Evolutionary conservation across 192 early-diverging fungal genomes (phyloP).

Genomic region (Linnemannia schmuckeri): DNA sequence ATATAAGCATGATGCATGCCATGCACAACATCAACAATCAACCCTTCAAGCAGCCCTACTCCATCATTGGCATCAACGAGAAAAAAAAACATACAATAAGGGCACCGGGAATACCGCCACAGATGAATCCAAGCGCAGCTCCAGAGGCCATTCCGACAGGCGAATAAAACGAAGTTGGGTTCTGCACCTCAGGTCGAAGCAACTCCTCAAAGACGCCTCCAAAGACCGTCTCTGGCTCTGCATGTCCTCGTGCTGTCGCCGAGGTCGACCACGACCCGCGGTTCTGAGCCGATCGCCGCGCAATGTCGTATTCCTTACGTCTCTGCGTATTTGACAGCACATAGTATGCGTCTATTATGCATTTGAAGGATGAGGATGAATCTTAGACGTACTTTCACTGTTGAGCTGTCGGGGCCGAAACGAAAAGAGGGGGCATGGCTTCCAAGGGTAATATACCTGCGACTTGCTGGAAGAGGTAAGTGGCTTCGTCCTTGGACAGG

Average conservation of each 20-base stretch:
- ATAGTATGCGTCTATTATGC: slow-evolving; percentile 76
- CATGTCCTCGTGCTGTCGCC: slow-evolving; percentile 25
- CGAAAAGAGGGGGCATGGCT: not conserved
- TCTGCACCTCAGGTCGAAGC: slow-evolving; percentile 75
- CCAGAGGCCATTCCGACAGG: slow-evolving; percentile 80
- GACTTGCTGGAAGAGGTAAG: slow-evolving; percentile 73
- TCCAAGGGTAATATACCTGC: slow-evolving; percentile 52
- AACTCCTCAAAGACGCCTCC: slow-evolving; percentile 87
- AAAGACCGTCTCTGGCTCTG: slow-evolving; percentile 77
- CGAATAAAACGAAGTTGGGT: slow-evolving; percentile 72
- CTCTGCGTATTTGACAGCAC: slow-evolving; percentile 69
- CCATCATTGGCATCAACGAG: not conserved
- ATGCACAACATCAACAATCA: not conserved
- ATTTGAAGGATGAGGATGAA: not conserved
- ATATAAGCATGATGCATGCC: not conserved
- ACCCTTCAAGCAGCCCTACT: not conserved
- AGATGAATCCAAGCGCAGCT: slow-evolving; percentile 79
- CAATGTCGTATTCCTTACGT: slow-evolving; percentile 66
- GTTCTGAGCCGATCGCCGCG: slow-evolving; percentile 19
- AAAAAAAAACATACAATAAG: slow-evolving; percentile 40
- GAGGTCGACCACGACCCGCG: slow-evolving; percentile 5
- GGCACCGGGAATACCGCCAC: slow-evolving; percentile 74
- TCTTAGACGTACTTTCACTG: not conserved
- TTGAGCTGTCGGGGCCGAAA: not conserved
- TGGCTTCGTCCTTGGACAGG: slow-evolving; percentile 54